Evolutionary conservation across 2,329 filamentous ascomycete species (phyloP).

Genomic region (Domatiomyces globalis): DNA sequence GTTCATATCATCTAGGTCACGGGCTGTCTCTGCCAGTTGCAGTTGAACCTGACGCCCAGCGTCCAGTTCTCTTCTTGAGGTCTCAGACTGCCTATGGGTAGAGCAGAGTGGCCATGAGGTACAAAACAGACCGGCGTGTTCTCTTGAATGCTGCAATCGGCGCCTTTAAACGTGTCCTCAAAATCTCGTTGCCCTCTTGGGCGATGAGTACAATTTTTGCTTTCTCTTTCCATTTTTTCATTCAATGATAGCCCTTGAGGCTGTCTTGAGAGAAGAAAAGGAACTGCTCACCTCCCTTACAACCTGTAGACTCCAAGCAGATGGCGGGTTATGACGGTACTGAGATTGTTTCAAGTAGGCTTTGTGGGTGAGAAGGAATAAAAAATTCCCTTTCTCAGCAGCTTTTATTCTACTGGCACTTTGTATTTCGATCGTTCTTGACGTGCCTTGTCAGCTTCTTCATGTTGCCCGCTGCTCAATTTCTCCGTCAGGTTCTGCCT

Average conservation of each 20-base stretch:
- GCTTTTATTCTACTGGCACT: not conserved
- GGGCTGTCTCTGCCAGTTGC: not conserved
- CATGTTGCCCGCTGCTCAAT: not conserved
- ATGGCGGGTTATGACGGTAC: not conserved
- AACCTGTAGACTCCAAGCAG: not conserved
- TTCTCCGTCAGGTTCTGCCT: not conserved
- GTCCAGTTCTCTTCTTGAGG: not conserved
- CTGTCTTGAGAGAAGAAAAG: not conserved
- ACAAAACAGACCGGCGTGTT: not conserved
- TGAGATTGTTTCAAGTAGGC: too few species aligned
- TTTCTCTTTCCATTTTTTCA: not conserved
- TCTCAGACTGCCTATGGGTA: not conserved
- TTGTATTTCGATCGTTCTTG: not conserved
- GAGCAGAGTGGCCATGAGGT: not conserved
- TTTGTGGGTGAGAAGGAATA: too few species aligned
- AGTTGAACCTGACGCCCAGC: not conserved
- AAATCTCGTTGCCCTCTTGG: not conserved
- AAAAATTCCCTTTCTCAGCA: not conserved
- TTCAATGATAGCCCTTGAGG: not conserved
- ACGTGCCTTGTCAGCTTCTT: not conserved
- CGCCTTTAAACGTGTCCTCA: not conserved
- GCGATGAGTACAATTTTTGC: not conserved
- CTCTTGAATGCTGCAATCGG: not conserved
- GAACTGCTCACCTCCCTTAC: not conserved
- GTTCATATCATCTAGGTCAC: not conserved